These are phyloP conservation scores for Cucurbita moschata DNA, from an alignment of 306 rosid species.

Conservation along the genomic window DNA sequence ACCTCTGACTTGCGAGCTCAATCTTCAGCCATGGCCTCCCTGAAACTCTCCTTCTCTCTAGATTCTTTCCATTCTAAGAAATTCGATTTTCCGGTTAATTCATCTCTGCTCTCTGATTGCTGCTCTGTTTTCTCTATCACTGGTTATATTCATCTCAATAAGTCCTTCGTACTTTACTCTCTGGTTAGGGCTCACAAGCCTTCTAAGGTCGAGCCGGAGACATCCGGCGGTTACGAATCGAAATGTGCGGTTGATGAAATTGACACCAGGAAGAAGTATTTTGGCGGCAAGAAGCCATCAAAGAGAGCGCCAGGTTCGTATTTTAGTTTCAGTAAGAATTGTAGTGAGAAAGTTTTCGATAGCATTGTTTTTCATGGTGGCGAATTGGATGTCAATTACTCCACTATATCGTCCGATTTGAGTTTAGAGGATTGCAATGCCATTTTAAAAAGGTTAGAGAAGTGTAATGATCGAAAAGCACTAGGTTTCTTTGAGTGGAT, in stretches of 20 bases:
- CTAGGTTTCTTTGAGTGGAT: conserved; percentile 54
- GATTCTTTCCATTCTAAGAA: conserved; percentile 35
- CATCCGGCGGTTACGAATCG: conserved; percentile 7
- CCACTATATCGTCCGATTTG: conserved; percentile 28
- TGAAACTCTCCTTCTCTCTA: conserved; percentile 30
- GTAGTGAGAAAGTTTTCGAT: conserved; percentile 19
- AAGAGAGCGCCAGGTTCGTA: conserved; percentile 21
- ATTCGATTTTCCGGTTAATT: conserved; percentile 8
- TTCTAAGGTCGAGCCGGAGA: conserved; percentile 15
- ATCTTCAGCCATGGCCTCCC: conserved; percentile 39
- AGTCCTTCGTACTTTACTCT: conserved; percentile 24
- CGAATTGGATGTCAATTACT: conserved; percentile 52
- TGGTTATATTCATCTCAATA: conserved; percentile 15
- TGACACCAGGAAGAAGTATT: conserved; percentile 14
- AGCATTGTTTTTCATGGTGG: conserved; percentile 20
- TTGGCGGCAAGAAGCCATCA: conserved; percentile 6
- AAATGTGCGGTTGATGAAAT: conserved; percentile 5
- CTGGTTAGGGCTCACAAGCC: conserved; percentile 15
- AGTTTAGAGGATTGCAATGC: conserved; percentile 47
- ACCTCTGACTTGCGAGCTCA: neutral
- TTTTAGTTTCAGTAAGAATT: conserved; percentile 14
- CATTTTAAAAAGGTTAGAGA: conserved; percentile 44
- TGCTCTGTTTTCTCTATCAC: conserved; percentile 10
- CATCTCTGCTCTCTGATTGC: conserved; percentile 8
- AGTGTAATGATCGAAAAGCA: conserved; percentile 28